Conservation (phyloP, 345 rosid genomes). For the Salix arbutifolia region DNA sequence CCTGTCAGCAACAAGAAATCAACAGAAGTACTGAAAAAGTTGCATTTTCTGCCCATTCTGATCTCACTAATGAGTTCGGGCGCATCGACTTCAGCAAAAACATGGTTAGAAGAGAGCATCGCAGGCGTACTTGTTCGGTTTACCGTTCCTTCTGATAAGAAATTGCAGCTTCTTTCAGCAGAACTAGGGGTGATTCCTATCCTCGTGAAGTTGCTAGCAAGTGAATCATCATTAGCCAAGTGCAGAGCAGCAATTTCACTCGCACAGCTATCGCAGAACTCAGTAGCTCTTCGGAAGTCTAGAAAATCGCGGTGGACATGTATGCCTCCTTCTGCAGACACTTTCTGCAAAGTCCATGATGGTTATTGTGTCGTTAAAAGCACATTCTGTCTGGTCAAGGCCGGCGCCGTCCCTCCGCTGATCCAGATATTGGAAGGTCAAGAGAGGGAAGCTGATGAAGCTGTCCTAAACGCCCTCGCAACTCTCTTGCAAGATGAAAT, state of each 20-base stretch:
- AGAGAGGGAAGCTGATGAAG: slow-evolving; percentile 54
- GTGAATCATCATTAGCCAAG: slow-evolving; percentile 40
- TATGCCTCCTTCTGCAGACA: slow-evolving; percentile 33
- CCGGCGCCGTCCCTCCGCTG: slow-evolving; percentile 47
- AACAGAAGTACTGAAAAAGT: slow-evolving; percentile 40
- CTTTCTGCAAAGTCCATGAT: slow-evolving; percentile 53
- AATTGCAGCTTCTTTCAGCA: slow-evolving; percentile 48
- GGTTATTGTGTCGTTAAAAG: slow-evolving; percentile 41
- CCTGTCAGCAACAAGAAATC: slow-evolving; percentile 45
- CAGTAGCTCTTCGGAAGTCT: slow-evolving; percentile 40
- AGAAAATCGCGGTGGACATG: slow-evolving; percentile 45
- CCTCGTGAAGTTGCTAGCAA: slow-evolving; percentile 51
- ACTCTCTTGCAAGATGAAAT: slow-evolving; percentile 58
- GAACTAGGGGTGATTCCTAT: slow-evolving; percentile 49
- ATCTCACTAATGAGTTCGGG: slow-evolving; percentile 30
- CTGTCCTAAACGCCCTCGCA: slow-evolving; percentile 43
- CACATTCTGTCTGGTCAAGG: slow-evolving; percentile 61
- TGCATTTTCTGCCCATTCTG: slow-evolving; percentile 43
- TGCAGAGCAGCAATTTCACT: slow-evolving; percentile 53
- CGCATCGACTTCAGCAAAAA: slow-evolving; percentile 16
- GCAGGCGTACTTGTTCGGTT: slow-evolving; percentile 49
- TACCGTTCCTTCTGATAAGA: slow-evolving; percentile 56
- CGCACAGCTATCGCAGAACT: slow-evolving; percentile 59
- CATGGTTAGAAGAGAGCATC: slow-evolving; percentile 36
- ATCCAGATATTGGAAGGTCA: slow-evolving; percentile 41